Base-by-base conservation (phyloP, 768 basidiomycete genomes). In the Mycena vitilis region DNA sequence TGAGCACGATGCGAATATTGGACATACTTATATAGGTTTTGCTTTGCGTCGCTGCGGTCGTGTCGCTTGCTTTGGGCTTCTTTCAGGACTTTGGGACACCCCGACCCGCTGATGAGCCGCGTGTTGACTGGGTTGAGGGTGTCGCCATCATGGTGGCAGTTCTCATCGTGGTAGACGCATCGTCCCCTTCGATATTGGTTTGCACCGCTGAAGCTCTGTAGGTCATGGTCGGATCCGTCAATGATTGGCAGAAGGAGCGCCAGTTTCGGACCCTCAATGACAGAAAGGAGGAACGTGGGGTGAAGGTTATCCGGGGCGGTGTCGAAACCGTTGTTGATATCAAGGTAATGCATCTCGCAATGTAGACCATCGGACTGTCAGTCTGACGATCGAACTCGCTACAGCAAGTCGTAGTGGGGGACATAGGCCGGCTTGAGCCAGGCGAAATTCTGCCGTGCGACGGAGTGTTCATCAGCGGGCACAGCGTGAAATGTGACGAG, bases 171-270 rank as follows among this genome's bases (percentile, higher is more conserved):
- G 92, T 91, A 80, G 65, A 88, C 81, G 9, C 25, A 48, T 44
- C 9, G 40, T 53, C 10, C 13, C 37, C 10, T 61, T 37, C n/a
- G 45, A 23, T 48, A 40, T 25, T 18, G n/a, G 56, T 22, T 81
- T 47, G 16, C 54, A 4, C 10, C 44, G 53, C 56, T 72, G 16
- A 37, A 53, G 54, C 44, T 60, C 11, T 22, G 44, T 67, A 93
- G 91, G 91, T 95, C 65, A 74, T 95, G 49, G 97, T 99, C 64
- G 97, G 97, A 37, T 95, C 96, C 15, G 72, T 98, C 52, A 99
- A 98, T 75, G 98, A 99, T 79, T 99, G 94, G 92, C 96, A 98
- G 80, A 99, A 99, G 80, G 98, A 99, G 79, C 90, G 91, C 2
- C 98, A 99, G 80, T 99, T 99, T 84, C 90, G 91, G 74, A 85